phyloP scores from a whole-genome alignment of 208 protist genomes.

The Phytomonas sp. region DNA sequence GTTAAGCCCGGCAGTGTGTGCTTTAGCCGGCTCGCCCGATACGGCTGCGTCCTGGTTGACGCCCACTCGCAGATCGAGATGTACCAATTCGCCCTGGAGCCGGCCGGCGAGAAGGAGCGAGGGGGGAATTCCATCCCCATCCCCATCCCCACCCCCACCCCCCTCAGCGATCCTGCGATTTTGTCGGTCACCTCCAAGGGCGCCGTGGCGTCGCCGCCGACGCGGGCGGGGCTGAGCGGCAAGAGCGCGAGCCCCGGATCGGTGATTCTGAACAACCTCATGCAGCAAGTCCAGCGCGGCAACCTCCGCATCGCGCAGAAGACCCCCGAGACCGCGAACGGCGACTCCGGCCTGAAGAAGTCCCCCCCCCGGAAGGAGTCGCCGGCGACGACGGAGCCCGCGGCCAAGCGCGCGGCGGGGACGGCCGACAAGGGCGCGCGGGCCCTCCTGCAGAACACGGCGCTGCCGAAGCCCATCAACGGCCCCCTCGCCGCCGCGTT shows the following conservation, averaged over 20 bases:
- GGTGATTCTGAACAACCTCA: neutral
- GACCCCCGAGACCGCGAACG: neutral
- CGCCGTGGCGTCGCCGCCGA: neutral
- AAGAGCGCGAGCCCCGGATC: neutral
- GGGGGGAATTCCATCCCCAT: no score
- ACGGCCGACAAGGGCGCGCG: conserved; percentile 24
- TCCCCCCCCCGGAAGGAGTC: neutral
- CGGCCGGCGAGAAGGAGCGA: neutral
- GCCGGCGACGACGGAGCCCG: neutral
- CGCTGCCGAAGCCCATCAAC: conserved; percentile 61
- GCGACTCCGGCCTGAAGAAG: neutral
- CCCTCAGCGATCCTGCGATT: no score
- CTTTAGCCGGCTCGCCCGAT: conserved; percentile 46
- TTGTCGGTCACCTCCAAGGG: neutral
- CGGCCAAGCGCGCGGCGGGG: conserved; percentile 6
- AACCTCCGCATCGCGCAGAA: conserved; percentile 1
- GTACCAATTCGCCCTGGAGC: conserved; percentile 29
- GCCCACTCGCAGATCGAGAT: conserved; percentile 24
- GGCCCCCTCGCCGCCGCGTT: conserved; percentile 56
- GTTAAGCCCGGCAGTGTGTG: conserved; percentile 43
- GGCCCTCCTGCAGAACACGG: conserved; percentile 48
- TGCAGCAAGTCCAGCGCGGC: conserved; percentile 15
- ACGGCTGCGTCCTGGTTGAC: conserved; percentile 34
- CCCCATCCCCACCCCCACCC: no score
- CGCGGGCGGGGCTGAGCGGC: neutral